Evolutionary conservation across 495 filamentous ascomycete genomes (phyloP), one percentile per base, ranked within the genome.

Genomic region (Neurospora africana): DNA sequence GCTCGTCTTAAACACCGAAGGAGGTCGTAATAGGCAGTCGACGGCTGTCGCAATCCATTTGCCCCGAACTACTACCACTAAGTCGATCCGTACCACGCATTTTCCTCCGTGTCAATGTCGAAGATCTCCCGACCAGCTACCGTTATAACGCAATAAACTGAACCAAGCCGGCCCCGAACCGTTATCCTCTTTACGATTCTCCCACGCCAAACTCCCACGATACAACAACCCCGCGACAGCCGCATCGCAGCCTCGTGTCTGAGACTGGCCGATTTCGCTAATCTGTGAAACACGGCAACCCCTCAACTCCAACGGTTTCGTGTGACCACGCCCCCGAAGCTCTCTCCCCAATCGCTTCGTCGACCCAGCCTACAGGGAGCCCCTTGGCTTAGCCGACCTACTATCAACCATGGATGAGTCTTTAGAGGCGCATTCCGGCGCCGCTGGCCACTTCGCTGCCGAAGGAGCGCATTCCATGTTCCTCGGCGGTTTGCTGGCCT

Each of bases 351-450:
- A 21, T 21, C 43, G n/a, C 43, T 47, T 47, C n/a, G 43, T 21
- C 43, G 1, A 47, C 3, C 43, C 8, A 47, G 47, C 11, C 10
- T 27, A 53, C 44, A 53, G 21, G 21, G 23, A 58, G 21, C 23
- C 23, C 44, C 53, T 19, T 61, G 53, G 23, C 53, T 61, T 61
- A 61, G 6, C 27, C 53, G 27, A 61, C 53, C 27, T 61, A 30
- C 27, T 4, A 33, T 35, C 53, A 65, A 65, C 15, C 53, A 80
- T 80, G 79, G 79, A 80, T 67, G 79, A 80, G 36, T 74, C 78
- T 33, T 41, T 80, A 38, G 79, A 78, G 27, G 68, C 73, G 37
- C 75, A 74, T 23, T 37, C 75, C 5, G 65, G 71, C 68, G 73
- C 72, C 35, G 73, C 72, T 36, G 70, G 70, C 5, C 75, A 69